Evolutionary conservation across 345 rosid species (phyloP), one percentile per base, ranked within the genome.

Genomic region (Acer saccharum): DNA sequence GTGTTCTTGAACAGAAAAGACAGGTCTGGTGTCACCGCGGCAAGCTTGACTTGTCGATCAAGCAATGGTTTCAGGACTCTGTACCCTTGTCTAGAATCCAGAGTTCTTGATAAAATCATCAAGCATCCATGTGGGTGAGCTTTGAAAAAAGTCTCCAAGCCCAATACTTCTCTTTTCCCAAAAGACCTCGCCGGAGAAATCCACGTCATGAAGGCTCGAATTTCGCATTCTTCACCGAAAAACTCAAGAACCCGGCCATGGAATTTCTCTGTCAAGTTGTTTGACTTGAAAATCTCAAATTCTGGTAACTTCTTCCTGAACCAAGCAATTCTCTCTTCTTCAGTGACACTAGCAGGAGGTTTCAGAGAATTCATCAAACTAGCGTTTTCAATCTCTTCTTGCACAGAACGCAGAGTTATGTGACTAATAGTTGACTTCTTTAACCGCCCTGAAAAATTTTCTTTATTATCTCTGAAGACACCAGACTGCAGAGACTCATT

Each of bases 181-280:
- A 90, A 93, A 6, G 68, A 78, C 3, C 63, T 77, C 1, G 81
- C 93, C 9, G 88, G 85, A 11, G 98, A 89, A 76, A 95, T 88
- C 98, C 97, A 95, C 57, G 92, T 92, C 98, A 91, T 90, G 86
- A 88, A 95, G 80, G 92, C 88, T 74, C 79, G 86, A 65, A 87
- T 81, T 23, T 84, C 88, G n/a, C 98, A 93, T 3, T 72, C 61
- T 1, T 81, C 67, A 76, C 79, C 52, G 54, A 93, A 87, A 81
- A 92, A 92, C 20, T 83, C 72, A 14, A 83, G 52, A 75, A 88
- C 86, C 43, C 91, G 86, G 6, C 82, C 74, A 16, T 89, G 92
- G 68, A 93, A 95, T 72, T 77, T 72, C 83, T 62, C 44, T 27
- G 91, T 84, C 62, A 82, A 17, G 57, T 85, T 71, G 14, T 86